Conservation (phyloP, 345 rosid genomes). For the Citrus hindsii region DNA sequence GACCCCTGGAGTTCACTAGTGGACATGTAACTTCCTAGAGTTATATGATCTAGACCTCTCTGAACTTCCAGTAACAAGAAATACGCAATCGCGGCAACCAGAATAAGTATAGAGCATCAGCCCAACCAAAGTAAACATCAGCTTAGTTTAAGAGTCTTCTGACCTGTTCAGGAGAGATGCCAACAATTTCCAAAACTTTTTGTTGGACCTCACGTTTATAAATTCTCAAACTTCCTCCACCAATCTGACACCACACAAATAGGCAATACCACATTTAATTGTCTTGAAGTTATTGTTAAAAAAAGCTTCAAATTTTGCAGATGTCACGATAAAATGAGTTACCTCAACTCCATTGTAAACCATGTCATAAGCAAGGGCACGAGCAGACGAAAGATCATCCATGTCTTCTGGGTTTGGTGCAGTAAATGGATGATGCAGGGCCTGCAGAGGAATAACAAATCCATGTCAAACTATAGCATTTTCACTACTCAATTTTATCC, state of each 20-base stretch:
- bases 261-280: not conserved
- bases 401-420: slow-evolving; percentile 94
- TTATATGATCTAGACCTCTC: not conserved
- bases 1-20: not conserved
- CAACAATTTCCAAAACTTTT: slow-evolving; percentile 79
- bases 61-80: not conserved
- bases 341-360: slow-evolving; percentile 99
- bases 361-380: slow-evolving; percentile 96
- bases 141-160: slow-evolving; percentile 6
- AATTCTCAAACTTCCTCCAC: slow-evolving; percentile 98
- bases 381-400: slow-evolving; percentile 79
- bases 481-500: not conserved
- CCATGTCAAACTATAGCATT: not conserved
- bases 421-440: slow-evolving; percentile 97
- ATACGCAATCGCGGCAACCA: not conserved
- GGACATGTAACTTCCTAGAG: not conserved
- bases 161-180: slow-evolving; percentile 77
- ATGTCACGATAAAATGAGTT: slow-evolving; percentile 9
- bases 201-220: slow-evolving; percentile 84
- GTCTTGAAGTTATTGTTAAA: not conserved
- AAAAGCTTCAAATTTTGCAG: slow-evolving; percentile 1
- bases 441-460: slow-evolving; percentile 37
- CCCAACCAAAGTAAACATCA: not conserved
- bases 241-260: slow-evolving; percentile 54
- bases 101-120: not conserved